Evolutionary conservation across 83 land plant genomes (phyloP), one percentile per base, ranked within the genome.

Genomic region (Thuja plicata): DNA sequence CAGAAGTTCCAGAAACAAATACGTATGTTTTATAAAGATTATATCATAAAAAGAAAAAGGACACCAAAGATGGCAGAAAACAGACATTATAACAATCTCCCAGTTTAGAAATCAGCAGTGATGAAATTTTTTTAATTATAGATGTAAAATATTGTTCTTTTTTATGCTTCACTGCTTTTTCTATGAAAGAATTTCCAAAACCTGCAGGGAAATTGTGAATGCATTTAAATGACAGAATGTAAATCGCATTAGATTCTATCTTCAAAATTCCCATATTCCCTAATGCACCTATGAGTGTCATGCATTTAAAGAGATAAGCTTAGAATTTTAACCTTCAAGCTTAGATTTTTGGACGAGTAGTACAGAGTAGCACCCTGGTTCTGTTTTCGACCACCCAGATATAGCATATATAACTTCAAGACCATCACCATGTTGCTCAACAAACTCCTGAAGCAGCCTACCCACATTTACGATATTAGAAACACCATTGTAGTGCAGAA

Each of bases 361-460:
- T 79, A 95, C 91, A 88, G 91, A 91, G 87, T 95, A 97, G 85
- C 87, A 86, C 71, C 91, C 86, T 80, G 96, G 94, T 62, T 92
- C 90, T 27, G 35, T 83, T 89, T 94, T 96, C 76, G 92, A 91
- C 98, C 98, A 95, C 37, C 99, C 99, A 87, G 97, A 94, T 66
- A 97, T 85, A 34, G 91, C 89, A 88, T 96, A 97, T 43, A 97
- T 88, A 19, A 94, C 94, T 91, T 96, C 93, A 46, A 96, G 84
- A 32, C 90, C 94, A 88, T 55, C 78, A 45, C 92, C 90, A 84
- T 94, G 91, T 79, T 90, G 92, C 78, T 94, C 95, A 35, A 92
- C 95, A 87, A 95, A 95, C 89, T 94, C 94, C 83, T 93, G 88
- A 88, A 97, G 95, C 89, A 97, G 70, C 95, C 99, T 97, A 88